Base-by-base conservation (phyloP, 1,284 basidiomycete species). In the Schizophyllum amplum region DNA sequence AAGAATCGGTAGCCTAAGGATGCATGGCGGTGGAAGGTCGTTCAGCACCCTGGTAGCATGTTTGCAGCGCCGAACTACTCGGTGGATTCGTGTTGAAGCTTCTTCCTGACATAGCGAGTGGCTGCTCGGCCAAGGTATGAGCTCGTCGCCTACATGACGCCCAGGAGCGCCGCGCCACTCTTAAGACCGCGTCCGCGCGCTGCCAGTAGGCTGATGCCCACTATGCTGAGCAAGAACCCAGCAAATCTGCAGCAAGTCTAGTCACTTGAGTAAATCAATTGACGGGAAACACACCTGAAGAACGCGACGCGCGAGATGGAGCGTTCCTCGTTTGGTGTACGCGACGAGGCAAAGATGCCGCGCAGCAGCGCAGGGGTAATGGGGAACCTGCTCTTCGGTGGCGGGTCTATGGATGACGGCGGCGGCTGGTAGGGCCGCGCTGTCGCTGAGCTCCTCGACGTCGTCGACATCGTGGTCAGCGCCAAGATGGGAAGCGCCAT, bases 301-400 rank as follows among this genome's bases (percentile, higher is more conserved):
- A 92, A 92, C 50, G 90, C 89, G 51, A 89, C 77, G 15, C 88
- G 80, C 46, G 89, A 92, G 53, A 92, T 82, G 0, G 86, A 84
- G 33, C 90, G 81, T 68, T 92, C 89, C 67, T 92, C 89, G 55
- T 84, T 73, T 1, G 85, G 81, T 0, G 86, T 84, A 11, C 89
- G 79, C 24, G 89, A 91, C 9, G 88, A 91, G 24, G 90, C 83
- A 67, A 92, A 92, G 61, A 92, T 92, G 54, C 85, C 84, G 46
- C 89, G 78, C 57, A 92, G 70, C 1, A 88, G 83, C 2, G 86
- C 85, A 11, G 89, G 89, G 0, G 89, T 91, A 23, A 91, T 86
- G 59, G 89, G 88, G 54, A 91, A 86, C 24, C 72, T 67, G 42
- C 69, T 59, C 56, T 76, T 71, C 26, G 70, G 50, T 13, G 69